phyloP scores from a whole-genome alignment of 768 basidiomycete genomes.

The Asterophora parasitica region DNA sequence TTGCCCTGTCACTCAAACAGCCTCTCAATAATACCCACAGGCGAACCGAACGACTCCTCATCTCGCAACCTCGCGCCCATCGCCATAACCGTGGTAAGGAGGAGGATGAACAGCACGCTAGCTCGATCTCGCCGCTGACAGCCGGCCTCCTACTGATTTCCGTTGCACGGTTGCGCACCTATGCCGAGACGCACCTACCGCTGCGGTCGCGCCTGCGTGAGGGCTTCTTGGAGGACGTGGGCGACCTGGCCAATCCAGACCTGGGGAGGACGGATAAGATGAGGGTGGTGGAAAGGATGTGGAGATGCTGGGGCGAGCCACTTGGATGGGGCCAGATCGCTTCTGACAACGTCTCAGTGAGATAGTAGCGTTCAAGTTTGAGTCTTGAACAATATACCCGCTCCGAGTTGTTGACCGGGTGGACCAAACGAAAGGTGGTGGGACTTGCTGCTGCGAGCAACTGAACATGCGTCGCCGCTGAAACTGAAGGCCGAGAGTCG shows the following conservation, averaged over 20 bases:
- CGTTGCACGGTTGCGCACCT: slow-evolving; percentile 59
- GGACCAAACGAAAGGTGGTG: too few relatives aligned
- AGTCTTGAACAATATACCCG: too few relatives aligned
- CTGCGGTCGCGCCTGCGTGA: slow-evolving; percentile 56
- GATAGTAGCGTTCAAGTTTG: too few relatives aligned
- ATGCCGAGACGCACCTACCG: slow-evolving; percentile 56
- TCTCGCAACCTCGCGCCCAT: slow-evolving; percentile 35
- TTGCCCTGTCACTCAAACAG: neutral
- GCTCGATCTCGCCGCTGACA: slow-evolving; percentile 43
- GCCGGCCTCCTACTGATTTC: slow-evolving; percentile 73
- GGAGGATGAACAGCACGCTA: slow-evolving; percentile 7
- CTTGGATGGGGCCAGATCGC: slow-evolving; percentile 52
- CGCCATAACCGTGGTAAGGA: slow-evolving; percentile 3
- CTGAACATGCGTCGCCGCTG: too few relatives aligned
- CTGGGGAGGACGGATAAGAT: slow-evolving; percentile 69
- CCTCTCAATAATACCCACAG: slow-evolving; percentile 23
- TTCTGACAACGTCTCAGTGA: slow-evolving; percentile 10
- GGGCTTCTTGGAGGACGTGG: slow-evolving; percentile 82
- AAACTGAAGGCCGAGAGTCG: too few relatives aligned
- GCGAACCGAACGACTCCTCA: slow-evolving; percentile 65
- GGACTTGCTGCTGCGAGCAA: too few relatives aligned
- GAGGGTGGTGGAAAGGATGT: slow-evolving; percentile 78
- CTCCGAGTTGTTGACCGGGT: too few relatives aligned
- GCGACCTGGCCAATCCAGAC: slow-evolving; percentile 72
- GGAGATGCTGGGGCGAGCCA: slow-evolving; percentile 77